A percentile compares a stretch with the other conserved stretches of the same genome.
Evolutionary conservation across 306 rosid species (phyloP).

Genomic region (Neltuma alba): DNA sequence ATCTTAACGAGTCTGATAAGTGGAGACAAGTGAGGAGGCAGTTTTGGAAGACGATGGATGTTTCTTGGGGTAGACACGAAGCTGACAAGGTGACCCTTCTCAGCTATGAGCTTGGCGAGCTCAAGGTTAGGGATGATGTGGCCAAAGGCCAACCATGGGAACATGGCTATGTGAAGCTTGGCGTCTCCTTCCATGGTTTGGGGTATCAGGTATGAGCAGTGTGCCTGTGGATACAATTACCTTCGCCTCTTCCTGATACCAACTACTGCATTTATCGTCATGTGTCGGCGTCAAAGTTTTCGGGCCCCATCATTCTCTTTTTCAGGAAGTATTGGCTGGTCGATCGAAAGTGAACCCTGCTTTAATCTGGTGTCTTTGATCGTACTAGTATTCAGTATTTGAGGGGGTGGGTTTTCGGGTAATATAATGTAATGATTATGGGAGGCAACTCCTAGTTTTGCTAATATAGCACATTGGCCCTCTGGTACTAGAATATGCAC

Average conservation of each 20-base stretch:
- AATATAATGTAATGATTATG: not conserved
- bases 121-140: not conserved
- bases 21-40: not conserved
- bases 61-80: slow-evolving; percentile 25
- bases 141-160: slow-evolving; percentile 3
- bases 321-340: not conserved
- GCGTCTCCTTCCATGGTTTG: not conserved
- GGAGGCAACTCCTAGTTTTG: not conserved
- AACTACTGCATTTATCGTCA: not conserved
- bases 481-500: not conserved
- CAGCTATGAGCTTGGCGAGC: not conserved
- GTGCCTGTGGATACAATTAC: not conserved
- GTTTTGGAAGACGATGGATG: slow-evolving; percentile 18
- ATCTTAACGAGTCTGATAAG: not conserved
- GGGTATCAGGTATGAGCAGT: not conserved
- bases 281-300: not conserved
- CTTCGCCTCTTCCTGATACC: not conserved
- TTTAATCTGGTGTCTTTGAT: too few relatives aligned
- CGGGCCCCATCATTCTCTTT: not conserved
- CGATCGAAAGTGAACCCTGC: not conserved
- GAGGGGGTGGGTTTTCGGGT: not conserved
- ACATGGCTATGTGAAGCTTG: not conserved
- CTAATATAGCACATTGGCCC: too few relatives aligned
- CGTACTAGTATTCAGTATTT: too few relatives aligned
- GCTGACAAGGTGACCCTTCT: not conserved